Evolutionary conservation across 345 rosid genomes (phyloP).

Genomic region (Eucalyptus cloeziana): DNA sequence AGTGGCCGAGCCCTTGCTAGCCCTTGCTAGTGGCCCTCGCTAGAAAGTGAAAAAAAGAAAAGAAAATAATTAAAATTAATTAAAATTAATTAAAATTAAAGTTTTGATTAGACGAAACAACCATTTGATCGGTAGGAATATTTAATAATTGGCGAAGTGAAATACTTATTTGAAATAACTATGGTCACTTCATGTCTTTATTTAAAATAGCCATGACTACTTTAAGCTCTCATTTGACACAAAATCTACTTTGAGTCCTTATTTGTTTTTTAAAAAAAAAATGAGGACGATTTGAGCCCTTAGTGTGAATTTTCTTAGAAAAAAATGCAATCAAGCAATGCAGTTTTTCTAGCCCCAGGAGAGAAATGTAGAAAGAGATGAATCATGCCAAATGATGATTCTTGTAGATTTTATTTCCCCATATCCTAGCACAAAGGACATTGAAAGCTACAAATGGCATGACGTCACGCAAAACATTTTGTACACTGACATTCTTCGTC

Average conservation of each 20-base stretch:
- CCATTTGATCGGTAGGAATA: no score
- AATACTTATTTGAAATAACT: no score
- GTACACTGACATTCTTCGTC: neutral
- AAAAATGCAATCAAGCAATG: neutral
- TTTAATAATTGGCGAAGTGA: no score
- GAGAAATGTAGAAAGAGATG: neutral
- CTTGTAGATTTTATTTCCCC: neutral
- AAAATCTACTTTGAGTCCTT: rapidly evolving
- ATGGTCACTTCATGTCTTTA: no score
- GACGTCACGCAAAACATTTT: neutral
- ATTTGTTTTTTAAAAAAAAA: no score
- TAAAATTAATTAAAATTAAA: no score
- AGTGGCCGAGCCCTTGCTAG: no score
- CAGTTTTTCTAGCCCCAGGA: neutral
- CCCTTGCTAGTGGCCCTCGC: no score
- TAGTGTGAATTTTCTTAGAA: neutral
- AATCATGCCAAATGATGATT: neutral
- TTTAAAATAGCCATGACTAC: no score
- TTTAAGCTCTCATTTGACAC: no score
- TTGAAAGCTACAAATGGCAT: neutral
- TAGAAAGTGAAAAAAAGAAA: no score
- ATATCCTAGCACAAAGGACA: neutral
- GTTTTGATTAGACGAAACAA: rapidly evolving
- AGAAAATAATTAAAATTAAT: rapidly evolving
- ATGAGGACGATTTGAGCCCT: rapidly evolving